Percentiles rank a stretch among this genome's conserved stretches.
phyloP scores from a whole-genome alignment of 1,284 basidiomycete genomes.

The Cutaneotrichosporon curvatum region DNA sequence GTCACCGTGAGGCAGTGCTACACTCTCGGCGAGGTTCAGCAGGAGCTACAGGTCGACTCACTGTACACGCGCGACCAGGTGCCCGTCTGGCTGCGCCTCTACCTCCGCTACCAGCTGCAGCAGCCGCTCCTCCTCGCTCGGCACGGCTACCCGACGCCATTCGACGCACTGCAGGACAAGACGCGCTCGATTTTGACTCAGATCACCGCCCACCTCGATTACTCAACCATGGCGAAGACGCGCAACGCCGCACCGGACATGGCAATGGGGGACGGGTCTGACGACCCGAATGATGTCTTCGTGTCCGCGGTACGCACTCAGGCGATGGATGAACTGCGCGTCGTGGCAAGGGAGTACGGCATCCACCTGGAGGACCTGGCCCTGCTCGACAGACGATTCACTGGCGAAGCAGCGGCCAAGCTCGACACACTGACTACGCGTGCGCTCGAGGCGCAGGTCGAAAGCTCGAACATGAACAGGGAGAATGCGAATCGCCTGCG shows the following conservation, averaged over 20 bases:
- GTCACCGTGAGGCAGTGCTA: slow-evolving; percentile 11
- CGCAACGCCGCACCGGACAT: slow-evolving; percentile 12
- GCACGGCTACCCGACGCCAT: slow-evolving; percentile 14
- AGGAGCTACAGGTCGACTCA: slow-evolving; percentile 13
- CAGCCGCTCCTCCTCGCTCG: slow-evolving; percentile 9
- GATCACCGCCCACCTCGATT: slow-evolving; percentile 14
- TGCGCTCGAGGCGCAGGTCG: slow-evolving; percentile 17
- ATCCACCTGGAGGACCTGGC: slow-evolving; percentile 16
- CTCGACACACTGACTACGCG: slow-evolving; percentile 13
- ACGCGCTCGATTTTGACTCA: slow-evolving; percentile 15
- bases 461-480: slow-evolving; percentile 13
- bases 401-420: slow-evolving; percentile 13
- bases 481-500: slow-evolving; percentile 13
- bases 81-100: slow-evolving; percentile 15
- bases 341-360: slow-evolving; percentile 14
- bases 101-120: slow-evolving; percentile 14
- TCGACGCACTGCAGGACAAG: slow-evolving; percentile 20
- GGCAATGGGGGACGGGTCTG: neutral
- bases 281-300: slow-evolving; percentile 12
- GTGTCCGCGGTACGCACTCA: slow-evolving; percentile 13
- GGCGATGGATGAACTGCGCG: slow-evolving; percentile 16
- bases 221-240: slow-evolving; percentile 11
- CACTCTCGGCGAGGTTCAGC: slow-evolving; percentile 15
- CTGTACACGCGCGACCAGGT: slow-evolving; percentile 17
- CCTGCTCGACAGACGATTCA: slow-evolving; percentile 15